Evolutionary conservation across 2,329 filamentous ascomycete species (phyloP).

Genomic region (Paecilomyces niveus): DNA sequence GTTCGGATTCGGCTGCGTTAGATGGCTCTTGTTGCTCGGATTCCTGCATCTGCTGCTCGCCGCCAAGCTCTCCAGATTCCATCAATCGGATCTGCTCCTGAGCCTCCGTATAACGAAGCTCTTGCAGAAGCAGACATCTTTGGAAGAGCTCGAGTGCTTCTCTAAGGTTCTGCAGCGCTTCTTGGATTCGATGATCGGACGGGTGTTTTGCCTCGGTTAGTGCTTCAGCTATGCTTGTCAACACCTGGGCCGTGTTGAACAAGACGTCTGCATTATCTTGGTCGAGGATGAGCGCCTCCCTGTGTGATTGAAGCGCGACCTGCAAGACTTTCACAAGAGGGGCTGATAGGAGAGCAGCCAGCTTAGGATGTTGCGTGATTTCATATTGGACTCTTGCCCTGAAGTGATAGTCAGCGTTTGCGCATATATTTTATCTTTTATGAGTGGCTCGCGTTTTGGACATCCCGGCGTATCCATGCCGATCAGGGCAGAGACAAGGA

Average conservation of each 20-base stretch:
- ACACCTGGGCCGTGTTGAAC: constrained; percentile 66
- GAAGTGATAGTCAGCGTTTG: not conserved
- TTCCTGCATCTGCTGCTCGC: constrained; percentile 10
- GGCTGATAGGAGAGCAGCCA: constrained; percentile 52
- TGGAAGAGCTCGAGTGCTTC: constrained; percentile 57
- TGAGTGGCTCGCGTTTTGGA: constrained; percentile 2
- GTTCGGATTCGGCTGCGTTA: constrained; percentile 14
- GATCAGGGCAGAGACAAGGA: not conserved
- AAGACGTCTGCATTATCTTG: constrained; percentile 59
- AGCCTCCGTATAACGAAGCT: constrained; percentile 41
- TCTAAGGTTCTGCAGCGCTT: constrained; percentile 49
- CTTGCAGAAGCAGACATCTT: constrained; percentile 48
- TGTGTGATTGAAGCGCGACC: constrained; percentile 57
- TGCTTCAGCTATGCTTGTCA: constrained; percentile 59
- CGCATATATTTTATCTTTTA: not conserved
- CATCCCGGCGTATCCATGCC: not conserved
- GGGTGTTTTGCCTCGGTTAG: constrained; percentile 47
- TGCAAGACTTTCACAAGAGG: constrained; percentile 50
- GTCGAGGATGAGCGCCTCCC: constrained; percentile 52
- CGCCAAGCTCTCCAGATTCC: constrained; percentile 17
- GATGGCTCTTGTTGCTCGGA: not conserved
- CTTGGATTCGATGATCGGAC: constrained; percentile 32
- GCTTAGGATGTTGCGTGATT: constrained; percentile 58
- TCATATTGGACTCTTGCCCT: constrained; percentile 64
- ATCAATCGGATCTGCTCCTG: constrained; percentile 37